phyloP scores from a whole-genome alignment of 2,329 filamentous ascomycete genomes.

The Colletotrichum karsti region DNA sequence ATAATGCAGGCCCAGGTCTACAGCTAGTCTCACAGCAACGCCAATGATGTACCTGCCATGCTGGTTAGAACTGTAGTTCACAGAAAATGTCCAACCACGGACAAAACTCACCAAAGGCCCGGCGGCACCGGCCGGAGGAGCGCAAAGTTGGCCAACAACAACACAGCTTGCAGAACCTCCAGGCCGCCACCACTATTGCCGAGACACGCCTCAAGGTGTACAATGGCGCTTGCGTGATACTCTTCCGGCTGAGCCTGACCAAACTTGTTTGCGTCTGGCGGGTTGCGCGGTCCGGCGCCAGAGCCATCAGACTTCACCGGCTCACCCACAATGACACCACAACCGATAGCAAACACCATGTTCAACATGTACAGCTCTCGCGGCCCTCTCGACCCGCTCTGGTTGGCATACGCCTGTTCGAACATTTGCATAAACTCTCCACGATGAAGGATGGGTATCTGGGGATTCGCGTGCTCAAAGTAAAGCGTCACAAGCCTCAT shows the following conservation, averaged over 20 bases:
- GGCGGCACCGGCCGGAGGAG: slow-evolving; percentile 90
- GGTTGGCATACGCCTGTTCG: slow-evolving; percentile 78
- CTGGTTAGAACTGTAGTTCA: background rate
- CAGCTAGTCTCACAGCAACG: slow-evolving; percentile 87
- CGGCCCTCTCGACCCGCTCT: slow-evolving; percentile 73
- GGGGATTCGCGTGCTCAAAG: slow-evolving; percentile 95
- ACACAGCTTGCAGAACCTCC: slow-evolving; percentile 92
- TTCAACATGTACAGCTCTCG: slow-evolving; percentile 93
- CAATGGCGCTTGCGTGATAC: slow-evolving; percentile 93
- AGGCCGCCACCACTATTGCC: slow-evolving; percentile 87
- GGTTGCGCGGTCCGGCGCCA: slow-evolving; percentile 38
- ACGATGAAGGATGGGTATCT: slow-evolving; percentile 91
- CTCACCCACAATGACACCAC: slow-evolving; percentile 86
- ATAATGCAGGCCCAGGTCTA: slow-evolving; percentile 91
- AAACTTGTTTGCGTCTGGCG: slow-evolving; percentile 38
- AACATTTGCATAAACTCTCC: slow-evolving; percentile 91
- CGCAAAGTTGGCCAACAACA: slow-evolving; percentile 90
- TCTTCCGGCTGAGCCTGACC: slow-evolving; percentile 84
- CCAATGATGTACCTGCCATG: slow-evolving; percentile 82
- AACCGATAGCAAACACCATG: slow-evolving; percentile 96
- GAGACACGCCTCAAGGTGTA: slow-evolving; percentile 88
- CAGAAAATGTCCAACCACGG: background rate
- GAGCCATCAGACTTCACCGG: slow-evolving; percentile 57
- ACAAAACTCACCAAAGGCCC: slow-evolving; percentile 75
- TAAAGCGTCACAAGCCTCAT: slow-evolving; percentile 81